Evolutionary conservation across 1,139 yeast genomes (phyloP).

Genomic region (Citeromyces siamensis): DNA sequence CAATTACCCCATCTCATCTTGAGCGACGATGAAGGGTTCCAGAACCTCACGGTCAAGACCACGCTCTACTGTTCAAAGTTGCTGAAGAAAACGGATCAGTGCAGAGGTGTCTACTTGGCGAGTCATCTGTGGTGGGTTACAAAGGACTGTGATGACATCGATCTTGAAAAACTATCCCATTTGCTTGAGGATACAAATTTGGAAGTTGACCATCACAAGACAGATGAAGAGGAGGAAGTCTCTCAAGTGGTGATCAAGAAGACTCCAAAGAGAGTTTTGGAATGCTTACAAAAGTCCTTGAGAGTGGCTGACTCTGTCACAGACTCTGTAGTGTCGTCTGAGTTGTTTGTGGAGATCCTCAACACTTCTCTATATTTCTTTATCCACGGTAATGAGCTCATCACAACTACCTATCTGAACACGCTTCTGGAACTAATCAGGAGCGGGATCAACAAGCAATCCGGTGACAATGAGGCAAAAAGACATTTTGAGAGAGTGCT

Average conservation of each 20-base stretch:
- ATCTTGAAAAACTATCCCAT: conserved; percentile 19
- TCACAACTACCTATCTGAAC: conserved; percentile 66
- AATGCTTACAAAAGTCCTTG: conserved; percentile 62
- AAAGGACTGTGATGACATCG: conserved; percentile 23
- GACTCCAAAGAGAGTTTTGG: conserved; percentile 52
- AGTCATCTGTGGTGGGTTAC: conserved; percentile 95
- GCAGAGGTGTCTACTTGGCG: conserved; percentile 79
- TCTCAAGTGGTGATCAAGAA: conserved; percentile 22
- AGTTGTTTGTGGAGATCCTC: conserved; percentile 79
- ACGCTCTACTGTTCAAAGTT: conserved; percentile 83
- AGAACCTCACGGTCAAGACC: conserved; percentile 69
- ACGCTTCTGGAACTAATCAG: conserved; percentile 79
- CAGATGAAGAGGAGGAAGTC: conserved; percentile 9
- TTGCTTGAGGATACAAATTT: conserved; percentile 33
- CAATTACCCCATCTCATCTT: conserved; percentile 38
- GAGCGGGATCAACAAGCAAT: conserved; percentile 55
- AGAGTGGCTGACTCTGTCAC: conserved; percentile 90
- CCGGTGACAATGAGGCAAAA: conserved; percentile 20
- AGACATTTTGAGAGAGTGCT: conserved; percentile 57
- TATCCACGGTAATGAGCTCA: conserved; percentile 66
- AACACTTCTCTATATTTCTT: conserved; percentile 78
- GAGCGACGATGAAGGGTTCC: conserved; percentile 47
- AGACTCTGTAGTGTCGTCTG: conserved; percentile 70
- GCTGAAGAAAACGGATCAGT: conserved; percentile 87
- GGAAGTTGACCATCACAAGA: conserved; percentile 6